Percentiles rank a stretch among this genome's conserved stretches.
phyloP scores from a whole-genome alignment of 2,329 filamentous ascomycete genomes.

The Hypoxylon sp. region DNA sequence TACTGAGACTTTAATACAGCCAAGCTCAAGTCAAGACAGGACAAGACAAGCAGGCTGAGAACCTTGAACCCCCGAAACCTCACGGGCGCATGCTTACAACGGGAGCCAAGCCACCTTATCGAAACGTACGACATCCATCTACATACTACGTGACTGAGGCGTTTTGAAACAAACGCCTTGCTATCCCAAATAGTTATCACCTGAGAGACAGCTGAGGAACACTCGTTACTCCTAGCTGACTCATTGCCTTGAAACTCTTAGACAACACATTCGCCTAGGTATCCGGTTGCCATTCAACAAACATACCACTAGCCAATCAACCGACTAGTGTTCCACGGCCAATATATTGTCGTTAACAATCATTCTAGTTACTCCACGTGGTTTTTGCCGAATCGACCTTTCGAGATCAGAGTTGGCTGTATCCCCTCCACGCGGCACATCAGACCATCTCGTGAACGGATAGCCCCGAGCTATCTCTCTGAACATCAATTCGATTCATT shows the following conservation, averaged over 20 bases:
- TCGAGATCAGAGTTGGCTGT: slow-evolving; percentile 20
- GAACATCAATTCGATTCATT: slow-evolving; percentile 28
- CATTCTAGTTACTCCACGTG: slow-evolving; percentile 40
- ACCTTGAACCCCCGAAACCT: slow-evolving; percentile 26
- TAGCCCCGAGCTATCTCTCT: slow-evolving; percentile 40
- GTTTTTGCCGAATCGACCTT: slow-evolving; percentile 34
- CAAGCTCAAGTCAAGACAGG: slow-evolving; percentile 28
- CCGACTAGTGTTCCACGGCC: slow-evolving; percentile 25
- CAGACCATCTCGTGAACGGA: slow-evolving; percentile 40
- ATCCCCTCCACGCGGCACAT: slow-evolving; percentile 28
- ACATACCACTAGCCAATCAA: slow-evolving; percentile 36
- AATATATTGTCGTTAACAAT: slow-evolving; percentile 31
- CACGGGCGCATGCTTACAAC: slow-evolving; percentile 14
- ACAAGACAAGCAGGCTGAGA: slow-evolving; percentile 24
- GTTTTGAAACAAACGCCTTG: slow-evolving; percentile 17
- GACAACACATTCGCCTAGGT: slow-evolving; percentile 10
- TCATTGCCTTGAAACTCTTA: slow-evolving; percentile 15
- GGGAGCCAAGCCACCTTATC: slow-evolving; percentile 21
- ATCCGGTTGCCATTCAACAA: slow-evolving; percentile 24
- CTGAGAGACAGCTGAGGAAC: slow-evolving; percentile 17
- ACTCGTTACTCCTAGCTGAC: slow-evolving; percentile 21
- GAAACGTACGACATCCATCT: slow-evolving; percentile 37
- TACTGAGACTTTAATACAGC: slow-evolving; percentile 29
- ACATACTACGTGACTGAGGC: slow-evolving; percentile 8
- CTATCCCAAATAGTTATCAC: slow-evolving; percentile 11